Evolutionary conservation across 495 filamentous ascomycete species (phyloP).

Genomic region (Daldinia vernicosa): DNA sequence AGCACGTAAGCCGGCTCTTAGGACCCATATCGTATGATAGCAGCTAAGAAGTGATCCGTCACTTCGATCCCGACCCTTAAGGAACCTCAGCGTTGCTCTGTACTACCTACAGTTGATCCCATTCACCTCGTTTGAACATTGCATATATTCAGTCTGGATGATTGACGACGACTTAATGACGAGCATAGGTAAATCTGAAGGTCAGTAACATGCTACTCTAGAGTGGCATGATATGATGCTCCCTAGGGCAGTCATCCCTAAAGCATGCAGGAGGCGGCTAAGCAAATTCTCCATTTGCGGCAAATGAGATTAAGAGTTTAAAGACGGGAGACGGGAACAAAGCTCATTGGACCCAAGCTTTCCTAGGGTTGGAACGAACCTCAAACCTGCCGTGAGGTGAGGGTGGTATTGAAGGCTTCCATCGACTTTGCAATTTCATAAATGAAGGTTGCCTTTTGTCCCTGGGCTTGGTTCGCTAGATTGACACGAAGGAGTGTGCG

Average conservation of each 20-base stretch:
- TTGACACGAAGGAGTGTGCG: conserved; percentile 29
- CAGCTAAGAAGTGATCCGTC: conserved; percentile 36
- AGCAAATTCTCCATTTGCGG: conserved; percentile 31
- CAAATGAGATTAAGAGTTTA: conserved; percentile 34
- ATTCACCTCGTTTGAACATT: conserved; percentile 4
- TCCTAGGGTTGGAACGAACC: conserved; percentile 30
- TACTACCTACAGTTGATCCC: conserved; percentile 6
- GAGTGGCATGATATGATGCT: conserved; percentile 21
- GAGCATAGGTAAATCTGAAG: not conserved
- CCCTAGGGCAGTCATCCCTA: conserved; percentile 15
- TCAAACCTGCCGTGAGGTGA: conserved; percentile 31
- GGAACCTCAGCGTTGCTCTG: conserved; percentile 9
- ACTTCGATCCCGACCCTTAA: conserved; percentile 24
- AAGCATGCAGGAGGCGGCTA: conserved; percentile 20
- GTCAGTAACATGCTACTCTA: conserved; percentile 4
- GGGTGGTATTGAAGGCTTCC: conserved; percentile 33
- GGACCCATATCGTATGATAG: conserved; percentile 32
- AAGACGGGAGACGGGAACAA: conserved; percentile 16
- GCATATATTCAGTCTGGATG: not conserved
- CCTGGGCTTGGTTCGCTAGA: conserved; percentile 22
- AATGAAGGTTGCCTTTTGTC: conserved; percentile 1
- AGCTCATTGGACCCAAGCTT: conserved; percentile 39
- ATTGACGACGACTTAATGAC: conserved; percentile 1
- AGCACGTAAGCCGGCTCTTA: conserved; percentile 26
- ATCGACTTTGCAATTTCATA: conserved; percentile 20